Evolutionary conservation across 169 alveolate species (phyloP).

Genomic region (Cryptosporidium bovis): DNA sequence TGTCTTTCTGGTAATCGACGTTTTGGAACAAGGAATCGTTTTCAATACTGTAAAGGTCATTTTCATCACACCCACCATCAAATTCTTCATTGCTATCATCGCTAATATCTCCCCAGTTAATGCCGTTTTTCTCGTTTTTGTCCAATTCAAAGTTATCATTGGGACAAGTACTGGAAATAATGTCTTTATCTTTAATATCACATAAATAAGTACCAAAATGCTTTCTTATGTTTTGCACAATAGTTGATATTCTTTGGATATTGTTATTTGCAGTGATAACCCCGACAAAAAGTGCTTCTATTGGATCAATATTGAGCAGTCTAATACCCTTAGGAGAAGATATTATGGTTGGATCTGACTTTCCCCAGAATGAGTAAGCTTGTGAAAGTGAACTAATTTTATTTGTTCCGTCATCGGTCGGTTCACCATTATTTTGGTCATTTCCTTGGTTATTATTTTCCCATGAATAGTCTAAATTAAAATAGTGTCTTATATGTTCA

Average conservation of each 20-base stretch:
- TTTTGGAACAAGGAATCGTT: background rate
- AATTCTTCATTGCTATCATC: too few species aligned
- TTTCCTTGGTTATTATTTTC: background rate
- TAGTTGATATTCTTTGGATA: conserved; percentile 45
- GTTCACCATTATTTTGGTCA: background rate
- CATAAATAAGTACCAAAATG: conserved; percentile 41
- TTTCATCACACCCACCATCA: too few species aligned
- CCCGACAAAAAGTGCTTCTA: conserved; percentile 67
- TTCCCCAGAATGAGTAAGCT: conserved; percentile 42
- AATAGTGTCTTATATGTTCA: conserved; percentile 58
- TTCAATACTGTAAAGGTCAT: background rate
- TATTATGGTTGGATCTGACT: conserved; percentile 12
- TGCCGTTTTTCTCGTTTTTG: background rate
- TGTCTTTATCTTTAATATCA: conserved; percentile 4
- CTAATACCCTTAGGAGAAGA: conserved; percentile 65
- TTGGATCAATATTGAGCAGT: conserved; percentile 61
- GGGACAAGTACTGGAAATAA: background rate
- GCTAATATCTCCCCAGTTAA: too few species aligned
- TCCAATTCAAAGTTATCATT: background rate
- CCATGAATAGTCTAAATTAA: conserved; percentile 48
- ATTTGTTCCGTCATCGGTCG: background rate
- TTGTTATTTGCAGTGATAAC: conserved; percentile 68
- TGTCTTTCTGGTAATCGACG: background rate
- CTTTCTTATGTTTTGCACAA: conserved; percentile 29
- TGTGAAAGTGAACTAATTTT: conserved; percentile 12